Conservation (phyloP, 495 filamentous ascomycete genomes). For the Xylaria curta region DNA sequence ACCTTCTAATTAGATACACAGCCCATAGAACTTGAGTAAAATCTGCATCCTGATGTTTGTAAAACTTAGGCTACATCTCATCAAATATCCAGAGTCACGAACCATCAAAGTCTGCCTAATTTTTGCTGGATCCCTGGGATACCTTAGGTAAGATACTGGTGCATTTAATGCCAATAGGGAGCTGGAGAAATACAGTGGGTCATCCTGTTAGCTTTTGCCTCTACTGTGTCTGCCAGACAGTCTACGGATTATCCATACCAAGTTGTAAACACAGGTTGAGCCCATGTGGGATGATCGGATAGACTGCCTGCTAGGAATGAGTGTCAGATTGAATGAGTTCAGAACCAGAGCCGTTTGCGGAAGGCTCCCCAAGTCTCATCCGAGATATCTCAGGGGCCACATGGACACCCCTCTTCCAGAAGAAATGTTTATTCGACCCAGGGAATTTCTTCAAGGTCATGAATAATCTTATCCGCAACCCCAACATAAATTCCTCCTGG, state of each 20-base stretch:
- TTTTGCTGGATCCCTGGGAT: neutral
- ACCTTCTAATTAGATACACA: neutral
- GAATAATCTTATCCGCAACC: slow-evolving; percentile 78
- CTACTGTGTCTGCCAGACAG: neutral
- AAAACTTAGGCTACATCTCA: neutral
- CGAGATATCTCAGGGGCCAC: slow-evolving; percentile 36
- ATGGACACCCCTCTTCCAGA: slow-evolving; percentile 60
- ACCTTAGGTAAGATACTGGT: neutral
- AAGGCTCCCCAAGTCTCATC: slow-evolving; percentile 40
- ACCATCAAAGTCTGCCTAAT: neutral
- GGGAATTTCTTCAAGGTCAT: slow-evolving; percentile 68
- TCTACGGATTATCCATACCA: neutral
- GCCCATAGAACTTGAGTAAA: neutral
- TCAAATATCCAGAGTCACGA: neutral
- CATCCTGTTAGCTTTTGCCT: neutral
- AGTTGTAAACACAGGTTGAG: neutral
- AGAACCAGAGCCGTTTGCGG: slow-evolving; percentile 42
- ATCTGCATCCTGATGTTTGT: neutral
- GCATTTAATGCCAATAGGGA: neutral
- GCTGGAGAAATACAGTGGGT: neutral
- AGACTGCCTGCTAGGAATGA: neutral
- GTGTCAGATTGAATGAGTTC: slow-evolving; percentile 33
- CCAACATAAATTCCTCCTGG: slow-evolving; percentile 82
- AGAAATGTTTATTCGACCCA: slow-evolving; percentile 63
- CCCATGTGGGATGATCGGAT: slow-evolving; percentile 25